Base-by-base conservation (phyloP, 1,284 basidiomycete species). In the Cutaneotrichosporon curvatum region DNA sequence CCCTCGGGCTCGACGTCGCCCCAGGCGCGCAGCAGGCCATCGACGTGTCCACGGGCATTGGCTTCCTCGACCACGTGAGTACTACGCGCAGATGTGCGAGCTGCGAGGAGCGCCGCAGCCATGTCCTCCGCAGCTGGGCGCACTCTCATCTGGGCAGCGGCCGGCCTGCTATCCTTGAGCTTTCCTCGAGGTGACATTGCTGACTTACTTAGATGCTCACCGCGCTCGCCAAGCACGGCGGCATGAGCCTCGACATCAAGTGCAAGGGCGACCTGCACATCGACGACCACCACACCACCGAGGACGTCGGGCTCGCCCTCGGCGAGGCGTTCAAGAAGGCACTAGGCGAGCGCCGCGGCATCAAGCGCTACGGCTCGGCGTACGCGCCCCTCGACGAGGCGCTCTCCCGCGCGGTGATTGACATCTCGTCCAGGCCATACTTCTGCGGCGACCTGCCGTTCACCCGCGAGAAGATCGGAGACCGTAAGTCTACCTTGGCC, bases 201-300 rank as follows among this genome's bases (percentile, higher is more conserved):
- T 28, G 25, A 37, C 43, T 47, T 12, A 45, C 43, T 7, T 54
- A 95, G 91, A 96, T 96, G 91, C 88, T 87, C 64, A 83, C 87
- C 57, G 91, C 91, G 2, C 79, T 96, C 4, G 90, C 91, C 33
- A 95, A 95, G 70, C 91, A 96, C 74, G 81, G 86, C 11, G 87
- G 88, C 54, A 85, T 92, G 81, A 91, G 87, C 0, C 76, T 99
- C 46, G 81, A 79, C 12, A 78, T 98, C 72, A 84, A 85, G 61
- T 97, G 91, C 72, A 82, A 87, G 62, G 95, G 95, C 41, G 95
- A 99, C 72, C 77, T 98, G 15, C 88, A 85, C 81, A 96, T 98
- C 54, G 95, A 99, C 73, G 95, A 99, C 74, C 95, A 99, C 70
- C 95, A 99, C 75, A 90, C 94, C 37, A 90, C 94, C 78, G 91